Percentiles rank a stretch among this genome's conserved stretches.
Evolutionary conservation across 768 basidiomycete genomes (phyloP).

Genomic region (Calocera cornea): DNA sequence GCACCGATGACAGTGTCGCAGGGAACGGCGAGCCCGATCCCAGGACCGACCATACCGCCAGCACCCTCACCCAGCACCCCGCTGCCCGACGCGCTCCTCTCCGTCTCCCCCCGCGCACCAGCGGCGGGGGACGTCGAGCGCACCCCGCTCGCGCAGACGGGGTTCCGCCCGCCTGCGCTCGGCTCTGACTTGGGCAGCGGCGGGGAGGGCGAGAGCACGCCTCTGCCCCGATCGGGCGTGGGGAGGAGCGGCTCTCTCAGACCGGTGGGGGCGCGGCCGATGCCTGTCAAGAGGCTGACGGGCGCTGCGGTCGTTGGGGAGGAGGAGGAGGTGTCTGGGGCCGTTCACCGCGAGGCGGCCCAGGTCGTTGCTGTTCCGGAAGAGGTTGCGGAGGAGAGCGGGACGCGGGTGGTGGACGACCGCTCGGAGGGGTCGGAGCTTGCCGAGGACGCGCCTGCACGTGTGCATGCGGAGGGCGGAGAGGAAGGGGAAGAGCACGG

Average conservation of each 20-base stretch:
- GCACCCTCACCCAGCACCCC: too few species aligned
- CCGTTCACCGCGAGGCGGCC: too few species aligned
- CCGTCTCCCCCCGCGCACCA: too few species aligned
- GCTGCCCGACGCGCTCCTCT: too few species aligned
- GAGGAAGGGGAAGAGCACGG: not conserved
- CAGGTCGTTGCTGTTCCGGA: not conserved
- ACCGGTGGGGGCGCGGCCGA: not conserved
- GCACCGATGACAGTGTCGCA: too few species aligned
- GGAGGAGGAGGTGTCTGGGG: too few species aligned
- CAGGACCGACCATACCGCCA: too few species aligned
- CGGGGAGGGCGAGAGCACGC: not conserved
- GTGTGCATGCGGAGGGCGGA: not conserved
- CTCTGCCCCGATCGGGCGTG: not conserved
- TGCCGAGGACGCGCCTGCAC: not conserved
- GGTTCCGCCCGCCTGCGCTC: not conserved
- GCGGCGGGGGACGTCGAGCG: too few species aligned
- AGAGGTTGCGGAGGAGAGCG: not conserved
- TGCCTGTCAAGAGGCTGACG: not conserved
- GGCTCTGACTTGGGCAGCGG: not conserved
- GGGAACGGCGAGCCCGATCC: not conserved
- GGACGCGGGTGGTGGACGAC: not conserved
- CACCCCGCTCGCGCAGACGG: not conserved
- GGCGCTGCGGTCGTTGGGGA: not conserved
- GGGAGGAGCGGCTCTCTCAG: not conserved
- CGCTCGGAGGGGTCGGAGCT: not conserved